Evolutionary conservation across 2,329 filamentous ascomycete genomes (phyloP).

Genomic region (Eurotiales sp.): DNA sequence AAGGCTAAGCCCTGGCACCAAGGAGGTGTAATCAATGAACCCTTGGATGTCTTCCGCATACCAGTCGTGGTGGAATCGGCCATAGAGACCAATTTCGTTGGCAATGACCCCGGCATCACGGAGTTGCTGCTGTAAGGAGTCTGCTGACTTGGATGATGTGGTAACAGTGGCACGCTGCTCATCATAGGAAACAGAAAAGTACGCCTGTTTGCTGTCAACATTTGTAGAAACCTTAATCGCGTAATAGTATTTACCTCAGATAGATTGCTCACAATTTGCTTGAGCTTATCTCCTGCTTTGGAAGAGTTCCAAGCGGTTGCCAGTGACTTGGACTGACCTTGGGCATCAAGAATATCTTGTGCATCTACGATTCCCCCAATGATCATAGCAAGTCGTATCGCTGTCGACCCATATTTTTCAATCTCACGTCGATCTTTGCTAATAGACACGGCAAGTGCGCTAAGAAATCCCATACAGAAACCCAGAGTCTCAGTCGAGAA

Average conservation of each 20-base stretch:
- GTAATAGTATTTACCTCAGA: conserved; percentile 15
- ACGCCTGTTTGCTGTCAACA: conserved; percentile 25
- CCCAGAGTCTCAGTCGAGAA: conserved; percentile 28
- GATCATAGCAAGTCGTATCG: conserved; percentile 38
- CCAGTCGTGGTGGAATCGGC: conserved; percentile 29
- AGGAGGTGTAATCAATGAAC: conserved; percentile 27
- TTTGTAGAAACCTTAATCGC: background rate
- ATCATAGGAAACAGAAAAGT: conserved; percentile 38
- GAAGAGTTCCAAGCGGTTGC: conserved; percentile 17
- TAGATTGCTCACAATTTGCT: conserved; percentile 20
- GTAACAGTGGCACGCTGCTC: conserved; percentile 37
- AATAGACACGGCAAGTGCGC: conserved; percentile 34
- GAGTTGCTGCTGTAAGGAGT: conserved; percentile 22
- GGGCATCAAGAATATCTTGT: conserved; percentile 22
- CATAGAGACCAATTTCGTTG: conserved; percentile 28
- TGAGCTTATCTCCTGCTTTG: conserved; percentile 17
- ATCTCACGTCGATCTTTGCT: conserved; percentile 26
- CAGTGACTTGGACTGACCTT: conserved; percentile 23
- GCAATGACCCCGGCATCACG: conserved; percentile 24
- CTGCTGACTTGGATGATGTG: conserved; percentile 16
- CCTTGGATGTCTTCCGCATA: conserved; percentile 16
- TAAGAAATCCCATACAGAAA: conserved; percentile 41
- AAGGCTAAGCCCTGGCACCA: conserved; percentile 28
- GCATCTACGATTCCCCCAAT: conserved; percentile 38
- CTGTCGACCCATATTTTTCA: conserved; percentile 32